Evolutionary conservation across 2,329 filamentous ascomycete species (phyloP).

Genomic region (Nemania abortiva): DNA sequence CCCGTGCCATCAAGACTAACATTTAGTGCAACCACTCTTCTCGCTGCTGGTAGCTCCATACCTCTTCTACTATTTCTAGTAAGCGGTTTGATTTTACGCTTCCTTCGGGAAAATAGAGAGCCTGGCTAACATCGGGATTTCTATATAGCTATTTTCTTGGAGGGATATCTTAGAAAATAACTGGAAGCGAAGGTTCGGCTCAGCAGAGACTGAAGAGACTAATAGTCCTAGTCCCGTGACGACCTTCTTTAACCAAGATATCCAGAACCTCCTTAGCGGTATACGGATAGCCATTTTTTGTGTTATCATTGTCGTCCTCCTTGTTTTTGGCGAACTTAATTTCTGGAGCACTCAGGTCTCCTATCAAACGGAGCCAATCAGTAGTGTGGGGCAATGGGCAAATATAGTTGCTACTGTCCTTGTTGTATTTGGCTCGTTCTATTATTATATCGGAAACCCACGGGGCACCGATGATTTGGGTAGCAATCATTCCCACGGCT

Average conservation of each 20-base stretch:
- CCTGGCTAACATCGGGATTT: conserved; percentile 8
- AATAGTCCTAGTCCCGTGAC: conserved; percentile 67
- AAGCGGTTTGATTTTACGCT: conserved; percentile 4
- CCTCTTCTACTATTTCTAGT: conserved; percentile 72
- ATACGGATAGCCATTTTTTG: conserved; percentile 71
- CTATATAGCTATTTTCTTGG: conserved; percentile 62
- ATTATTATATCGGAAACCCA: too few species aligned
- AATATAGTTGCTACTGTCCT: conserved; percentile 70
- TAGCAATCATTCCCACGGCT: too few species aligned
- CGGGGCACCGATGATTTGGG: too few species aligned
- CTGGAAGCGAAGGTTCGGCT: conserved; percentile 62
- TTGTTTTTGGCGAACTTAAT: conserved; percentile 73
- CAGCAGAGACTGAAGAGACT: conserved; percentile 57
- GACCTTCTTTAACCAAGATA: conserved; percentile 66
- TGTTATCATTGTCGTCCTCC: conserved; percentile 68
- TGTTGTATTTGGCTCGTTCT: conserved; percentile 67
- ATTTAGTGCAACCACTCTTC: conserved; percentile 69
- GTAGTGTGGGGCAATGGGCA: conserved; percentile 72
- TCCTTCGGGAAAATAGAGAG: neutral
- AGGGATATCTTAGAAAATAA: conserved; percentile 73
- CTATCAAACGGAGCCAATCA: conserved; percentile 72
- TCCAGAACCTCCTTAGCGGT: conserved; percentile 65
- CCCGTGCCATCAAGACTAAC: conserved; percentile 67
- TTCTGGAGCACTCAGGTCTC: conserved; percentile 68
- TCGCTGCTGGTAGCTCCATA: conserved; percentile 74